Evolutionary conservation across 768 basidiomycete species (phyloP).

Genomic region (Amanita jacksonii): DNA sequence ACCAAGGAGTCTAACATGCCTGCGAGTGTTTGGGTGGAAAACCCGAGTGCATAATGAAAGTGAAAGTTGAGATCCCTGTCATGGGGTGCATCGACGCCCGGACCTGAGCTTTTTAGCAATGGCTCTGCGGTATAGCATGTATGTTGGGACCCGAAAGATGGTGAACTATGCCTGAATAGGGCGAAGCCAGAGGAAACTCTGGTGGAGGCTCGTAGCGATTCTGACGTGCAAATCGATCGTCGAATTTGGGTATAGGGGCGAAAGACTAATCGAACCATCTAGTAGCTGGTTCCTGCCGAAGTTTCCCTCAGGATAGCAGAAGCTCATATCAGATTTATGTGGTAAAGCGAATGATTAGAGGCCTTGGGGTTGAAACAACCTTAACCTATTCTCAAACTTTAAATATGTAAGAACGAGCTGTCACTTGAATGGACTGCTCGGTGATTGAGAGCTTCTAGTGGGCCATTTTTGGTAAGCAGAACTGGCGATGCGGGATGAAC

Average conservation of each 20-base stretch:
- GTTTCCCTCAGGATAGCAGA: constrained; percentile 65
- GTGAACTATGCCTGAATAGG: constrained; percentile 86
- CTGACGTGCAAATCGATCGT: constrained; percentile 96
- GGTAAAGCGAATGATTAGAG: constrained; percentile 88
- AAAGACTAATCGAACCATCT: constrained; percentile 95
- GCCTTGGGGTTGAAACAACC: constrained; percentile 84
- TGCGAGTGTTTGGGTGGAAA: constrained; percentile 73
- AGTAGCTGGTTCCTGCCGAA: constrained; percentile 91
- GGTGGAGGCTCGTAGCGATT: constrained; percentile 93
- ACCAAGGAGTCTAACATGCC: constrained; percentile 82
- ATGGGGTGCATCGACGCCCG: constrained; percentile 66
- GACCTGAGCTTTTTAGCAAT: constrained; percentile 62
- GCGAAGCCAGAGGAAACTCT: constrained; percentile 94
- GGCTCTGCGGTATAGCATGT: constrained; percentile 74
- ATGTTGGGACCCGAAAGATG: constrained; percentile 87
- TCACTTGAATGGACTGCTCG: constrained; percentile 76
- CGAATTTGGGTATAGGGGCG: constrained; percentile 93
- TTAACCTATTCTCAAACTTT: constrained; percentile 79
- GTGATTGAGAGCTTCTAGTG: constrained; percentile 73
- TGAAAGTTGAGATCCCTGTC: constrained; percentile 57
- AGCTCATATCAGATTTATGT: constrained; percentile 51
- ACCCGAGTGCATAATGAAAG: constrained; percentile 64
- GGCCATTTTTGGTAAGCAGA: constrained; percentile 76
- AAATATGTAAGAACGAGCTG: constrained; percentile 80
- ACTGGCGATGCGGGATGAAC: constrained; percentile 63